Evolutionary conservation across 176 grass and related monocot species (phyloP).

Genomic region (Dactylis glomerata): DNA sequence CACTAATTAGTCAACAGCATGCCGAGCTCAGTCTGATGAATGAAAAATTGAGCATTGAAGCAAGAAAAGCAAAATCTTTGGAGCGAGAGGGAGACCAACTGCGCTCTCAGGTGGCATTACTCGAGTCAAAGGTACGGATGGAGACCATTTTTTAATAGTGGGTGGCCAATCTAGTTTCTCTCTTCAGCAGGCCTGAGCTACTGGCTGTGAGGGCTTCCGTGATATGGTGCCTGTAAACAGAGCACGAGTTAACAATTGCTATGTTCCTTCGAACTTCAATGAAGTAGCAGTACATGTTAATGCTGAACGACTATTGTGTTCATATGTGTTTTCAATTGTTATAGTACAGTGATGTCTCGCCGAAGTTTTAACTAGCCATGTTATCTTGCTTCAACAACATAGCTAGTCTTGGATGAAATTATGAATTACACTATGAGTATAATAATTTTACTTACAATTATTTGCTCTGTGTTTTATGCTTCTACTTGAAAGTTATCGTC

Average conservation of each 20-base stretch:
- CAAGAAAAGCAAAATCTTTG: slow-evolving; percentile 78
- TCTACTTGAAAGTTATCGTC: slow-evolving; percentile 25
- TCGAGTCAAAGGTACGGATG: slow-evolving; percentile 82
- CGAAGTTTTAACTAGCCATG: not conserved
- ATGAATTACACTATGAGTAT: not conserved
- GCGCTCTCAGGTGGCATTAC: slow-evolving; percentile 73
- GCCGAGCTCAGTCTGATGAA: slow-evolving; percentile 66
- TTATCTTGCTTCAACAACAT: slow-evolving; percentile 7
- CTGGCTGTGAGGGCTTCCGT: not conserved
- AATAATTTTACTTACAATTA: slow-evolving; percentile 10
- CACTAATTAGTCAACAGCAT: slow-evolving; percentile 66
- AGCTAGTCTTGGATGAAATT: not conserved
- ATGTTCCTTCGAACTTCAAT: slow-evolving; percentile 13
- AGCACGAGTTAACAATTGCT: not conserved
- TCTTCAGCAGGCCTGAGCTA: not conserved
- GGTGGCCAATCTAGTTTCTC: slow-evolving; percentile 15
- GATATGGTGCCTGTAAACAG: not conserved
- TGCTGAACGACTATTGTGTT: not conserved
- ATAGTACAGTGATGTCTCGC: not conserved
- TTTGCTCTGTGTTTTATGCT: slow-evolving; percentile 1
- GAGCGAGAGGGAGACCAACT: slow-evolving; percentile 92
- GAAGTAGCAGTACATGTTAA: not conserved
- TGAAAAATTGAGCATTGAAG: slow-evolving; percentile 76
- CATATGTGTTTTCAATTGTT: slow-evolving; percentile 1
- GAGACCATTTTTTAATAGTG: slow-evolving; percentile 1